phyloP scores from a whole-genome alignment of 2,329 filamentous ascomycete genomes.

The Fusarium chaquense region DNA sequence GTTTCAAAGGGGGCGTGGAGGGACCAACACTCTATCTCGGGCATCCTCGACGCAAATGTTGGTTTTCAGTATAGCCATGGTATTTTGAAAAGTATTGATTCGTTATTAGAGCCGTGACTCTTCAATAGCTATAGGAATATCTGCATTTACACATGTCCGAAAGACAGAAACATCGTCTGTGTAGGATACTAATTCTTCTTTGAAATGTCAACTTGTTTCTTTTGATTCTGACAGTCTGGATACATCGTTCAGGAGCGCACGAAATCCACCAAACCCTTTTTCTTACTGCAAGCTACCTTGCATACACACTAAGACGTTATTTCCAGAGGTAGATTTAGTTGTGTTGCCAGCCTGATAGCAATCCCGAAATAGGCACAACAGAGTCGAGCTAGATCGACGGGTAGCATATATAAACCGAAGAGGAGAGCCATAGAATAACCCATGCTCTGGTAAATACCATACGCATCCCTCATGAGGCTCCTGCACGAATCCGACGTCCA shows the following conservation, averaged over 20 bases:
- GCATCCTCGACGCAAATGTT: slow-evolving; percentile 43
- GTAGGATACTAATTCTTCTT: slow-evolving; percentile 38
- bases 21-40: slow-evolving; percentile 34
- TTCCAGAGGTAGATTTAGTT: slow-evolving; percentile 31
- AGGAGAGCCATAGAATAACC: slow-evolving; percentile 35
- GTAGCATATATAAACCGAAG: slow-evolving; percentile 38
- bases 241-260: slow-evolving; percentile 39
- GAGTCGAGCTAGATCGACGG: slow-evolving; percentile 36
- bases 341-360: slow-evolving; percentile 38
- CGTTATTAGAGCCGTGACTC: slow-evolving; percentile 29
- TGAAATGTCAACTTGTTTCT: slow-evolving; percentile 1
- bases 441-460: slow-evolving; percentile 28
- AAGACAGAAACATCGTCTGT: slow-evolving; percentile 37
- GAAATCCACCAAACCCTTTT: slow-evolving; percentile 46
- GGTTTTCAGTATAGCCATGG: slow-evolving; percentile 28
- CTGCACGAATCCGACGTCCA: neutral
- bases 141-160: slow-evolving; percentile 19
- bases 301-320: neutral
- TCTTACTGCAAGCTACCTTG: slow-evolving; percentile 19
- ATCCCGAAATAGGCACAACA: slow-evolving; percentile 44
- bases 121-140: slow-evolving; percentile 24
- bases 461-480: slow-evolving; percentile 8
- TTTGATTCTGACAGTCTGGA: neutral
- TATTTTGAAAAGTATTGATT: slow-evolving; percentile 39
- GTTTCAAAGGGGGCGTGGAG: neutral